Percentiles rank a stretch among this genome's conserved stretches.
These are phyloP conservation scores for Mollisia scopiformis DNA, from an alignment of 2,329 filamentous ascomycete genomes.

Conservation along the genomic window DNA sequence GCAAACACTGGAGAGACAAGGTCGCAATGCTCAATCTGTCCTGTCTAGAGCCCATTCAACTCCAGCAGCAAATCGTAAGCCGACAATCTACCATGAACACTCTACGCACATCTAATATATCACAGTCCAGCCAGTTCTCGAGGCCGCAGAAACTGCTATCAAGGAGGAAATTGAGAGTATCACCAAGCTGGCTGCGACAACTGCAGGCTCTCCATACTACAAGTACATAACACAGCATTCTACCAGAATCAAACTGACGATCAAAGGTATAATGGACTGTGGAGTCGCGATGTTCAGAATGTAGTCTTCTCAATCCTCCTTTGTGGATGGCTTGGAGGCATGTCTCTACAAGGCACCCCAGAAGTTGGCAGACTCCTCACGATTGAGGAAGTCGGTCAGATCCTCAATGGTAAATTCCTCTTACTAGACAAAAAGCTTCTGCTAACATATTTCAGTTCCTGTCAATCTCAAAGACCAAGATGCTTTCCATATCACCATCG, in stretches of 20 bases:
- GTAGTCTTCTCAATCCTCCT: conserved; percentile 63
- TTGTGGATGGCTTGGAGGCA: conserved; percentile 78
- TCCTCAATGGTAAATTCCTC: conserved; percentile 61
- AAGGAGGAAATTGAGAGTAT: conserved; percentile 73
- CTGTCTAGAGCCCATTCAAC: conserved; percentile 91
- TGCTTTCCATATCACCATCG: conserved; percentile 92
- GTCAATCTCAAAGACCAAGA: conserved; percentile 90
- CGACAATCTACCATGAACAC: conserved; percentile 22
- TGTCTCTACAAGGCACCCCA: conserved; percentile 54
- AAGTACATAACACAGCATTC: conserved; percentile 57
- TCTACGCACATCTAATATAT: conserved; percentile 15
- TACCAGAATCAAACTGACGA: conserved; percentile 9
- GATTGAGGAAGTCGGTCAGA: conserved; percentile 82
- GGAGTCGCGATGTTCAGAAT: conserved; percentile 83
- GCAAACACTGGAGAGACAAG: conserved; percentile 81
- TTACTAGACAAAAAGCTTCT: neutral
- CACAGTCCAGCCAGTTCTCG: conserved; percentile 69
- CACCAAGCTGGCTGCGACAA: conserved; percentile 68
- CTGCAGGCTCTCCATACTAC: conserved; percentile 92
- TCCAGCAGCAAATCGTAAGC: conserved; percentile 64
- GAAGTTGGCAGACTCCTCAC: conserved; percentile 73
- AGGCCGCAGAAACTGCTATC: conserved; percentile 71
- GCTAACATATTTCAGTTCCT: conserved; percentile 61
- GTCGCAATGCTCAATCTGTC: conserved; percentile 78
- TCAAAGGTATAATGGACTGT: conserved; percentile 76